Evolutionary conservation across 441 rosid genomes (phyloP).

Genomic region (Pelargonium cotyledonis): DNA sequence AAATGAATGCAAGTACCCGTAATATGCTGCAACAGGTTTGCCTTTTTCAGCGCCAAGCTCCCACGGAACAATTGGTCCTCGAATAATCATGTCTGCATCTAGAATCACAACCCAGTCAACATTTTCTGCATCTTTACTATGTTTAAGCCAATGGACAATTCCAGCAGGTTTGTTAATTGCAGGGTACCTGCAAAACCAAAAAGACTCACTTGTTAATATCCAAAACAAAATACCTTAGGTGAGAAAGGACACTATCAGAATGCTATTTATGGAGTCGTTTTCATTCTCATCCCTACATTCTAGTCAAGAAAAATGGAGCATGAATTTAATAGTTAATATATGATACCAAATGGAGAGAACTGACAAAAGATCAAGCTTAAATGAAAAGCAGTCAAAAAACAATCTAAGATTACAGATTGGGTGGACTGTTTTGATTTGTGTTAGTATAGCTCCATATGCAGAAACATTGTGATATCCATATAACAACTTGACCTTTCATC

Average conservation of each 20-base stretch:
- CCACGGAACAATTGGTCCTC: conserved; percentile 96
- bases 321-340: no score
- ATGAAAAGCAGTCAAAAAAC: no score
- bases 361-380: no score
- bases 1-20: conserved; percentile 48
- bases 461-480: no score
- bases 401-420: no score
- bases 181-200: conserved; percentile 61
- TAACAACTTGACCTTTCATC: no score
- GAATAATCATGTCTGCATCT: conserved; percentile 92
- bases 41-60: conserved; percentile 91
- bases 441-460: no score
- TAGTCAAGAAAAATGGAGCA: no score
- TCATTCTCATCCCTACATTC: no score
- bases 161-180: conserved; percentile 99
- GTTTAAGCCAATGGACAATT: conserved; percentile 84
- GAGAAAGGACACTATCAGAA: neutral
- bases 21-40: conserved; percentile 79
- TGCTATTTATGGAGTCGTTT: neutral
- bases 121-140: conserved; percentile 79
- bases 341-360: no score
- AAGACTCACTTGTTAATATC: neutral
- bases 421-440: no score
- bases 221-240: neutral
- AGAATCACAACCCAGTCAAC: conserved; percentile 97